phyloP scores from a whole-genome alignment of 331 rosid species.

The Malus hybrid region DNA sequence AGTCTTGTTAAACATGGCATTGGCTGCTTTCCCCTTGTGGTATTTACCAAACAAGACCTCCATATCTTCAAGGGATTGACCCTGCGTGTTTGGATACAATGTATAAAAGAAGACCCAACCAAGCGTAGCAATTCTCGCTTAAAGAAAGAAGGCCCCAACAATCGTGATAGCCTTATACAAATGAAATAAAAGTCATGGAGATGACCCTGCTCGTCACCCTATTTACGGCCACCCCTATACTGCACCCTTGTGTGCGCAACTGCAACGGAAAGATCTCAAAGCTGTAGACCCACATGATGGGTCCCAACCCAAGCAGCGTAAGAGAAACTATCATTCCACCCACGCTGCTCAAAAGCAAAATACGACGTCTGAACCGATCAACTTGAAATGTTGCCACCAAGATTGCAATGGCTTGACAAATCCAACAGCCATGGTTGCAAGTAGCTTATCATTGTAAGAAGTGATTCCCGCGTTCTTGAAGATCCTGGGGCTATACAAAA shows the following conservation, averaged over 20 bases:
- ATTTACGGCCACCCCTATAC: neutral
- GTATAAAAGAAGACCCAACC: slow-evolving; percentile 19
- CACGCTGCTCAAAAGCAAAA: slow-evolving; percentile 34
- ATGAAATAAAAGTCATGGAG: no score
- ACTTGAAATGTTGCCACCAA: slow-evolving; percentile 44
- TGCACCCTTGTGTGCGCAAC: slow-evolving; percentile 22
- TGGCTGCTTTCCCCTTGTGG: neutral
- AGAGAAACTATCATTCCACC: slow-evolving; percentile 47
- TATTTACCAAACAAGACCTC: slow-evolving; percentile 16
- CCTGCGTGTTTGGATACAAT: slow-evolving; percentile 19
- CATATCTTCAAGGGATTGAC: slow-evolving; percentile 19
- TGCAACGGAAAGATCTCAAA: slow-evolving; percentile 9
- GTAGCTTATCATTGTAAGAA: neutral
- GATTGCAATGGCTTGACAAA: slow-evolving; percentile 37
- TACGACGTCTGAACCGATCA: slow-evolving; percentile 55
- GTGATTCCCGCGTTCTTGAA: slow-evolving; percentile 50
- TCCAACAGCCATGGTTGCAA: neutral
- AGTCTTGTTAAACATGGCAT: neutral
- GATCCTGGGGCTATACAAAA: slow-evolving; percentile 46
- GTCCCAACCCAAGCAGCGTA: slow-evolving; percentile 3
- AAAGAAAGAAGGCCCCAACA: no score
- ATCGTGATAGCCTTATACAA: no score
- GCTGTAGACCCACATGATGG: slow-evolving; percentile 20
- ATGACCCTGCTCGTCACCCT: no score
- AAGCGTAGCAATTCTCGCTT: neutral